These are phyloP conservation scores for Fusarium kyushuense DNA, from an alignment of 2,329 filamentous ascomycete genomes.

Conservation along the genomic window DNA sequence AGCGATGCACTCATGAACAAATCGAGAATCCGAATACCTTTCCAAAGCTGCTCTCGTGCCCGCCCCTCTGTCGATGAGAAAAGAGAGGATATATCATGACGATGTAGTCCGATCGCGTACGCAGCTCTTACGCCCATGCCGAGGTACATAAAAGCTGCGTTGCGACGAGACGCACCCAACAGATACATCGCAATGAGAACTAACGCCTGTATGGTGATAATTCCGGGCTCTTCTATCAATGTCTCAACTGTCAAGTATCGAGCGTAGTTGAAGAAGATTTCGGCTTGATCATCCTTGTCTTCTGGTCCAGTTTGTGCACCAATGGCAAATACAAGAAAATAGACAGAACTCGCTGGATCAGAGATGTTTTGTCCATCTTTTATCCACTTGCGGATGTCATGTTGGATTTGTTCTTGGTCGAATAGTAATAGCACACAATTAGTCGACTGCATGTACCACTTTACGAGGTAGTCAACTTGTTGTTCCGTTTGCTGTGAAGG, in stretches of 20 bases:
- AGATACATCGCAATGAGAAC: constrained; percentile 55
- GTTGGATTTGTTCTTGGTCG: constrained; percentile 47
- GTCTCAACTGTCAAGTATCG: constrained; percentile 50
- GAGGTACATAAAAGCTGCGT: constrained; percentile 55
- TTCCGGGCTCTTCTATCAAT: constrained; percentile 53
- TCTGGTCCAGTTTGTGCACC: constrained; percentile 52
- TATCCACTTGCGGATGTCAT: constrained; percentile 48
- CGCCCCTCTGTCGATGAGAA: constrained; percentile 46
- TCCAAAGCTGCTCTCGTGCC: constrained; percentile 51
- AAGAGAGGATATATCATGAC: constrained; percentile 46
- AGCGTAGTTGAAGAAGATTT: constrained; percentile 53
- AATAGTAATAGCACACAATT: constrained; percentile 50
- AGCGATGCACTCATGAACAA: constrained; percentile 52
- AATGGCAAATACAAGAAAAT: constrained; percentile 50
- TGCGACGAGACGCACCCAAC: constrained; percentile 51
- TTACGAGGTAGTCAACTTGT: constrained; percentile 47
- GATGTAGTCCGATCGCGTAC: constrained; percentile 51
- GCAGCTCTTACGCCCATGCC: constrained; percentile 55
- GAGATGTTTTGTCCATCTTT: constrained; percentile 36
- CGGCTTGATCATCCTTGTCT: constrained; percentile 51
- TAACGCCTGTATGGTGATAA: constrained; percentile 51
- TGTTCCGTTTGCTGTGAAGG: constrained; percentile 40
- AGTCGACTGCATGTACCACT: constrained; percentile 50
- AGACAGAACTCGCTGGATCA: constrained; percentile 39
- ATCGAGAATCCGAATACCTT: constrained; percentile 50